Percentiles rank a stretch among this genome's conserved stretches.
Conservation (phyloP, 2,329 filamentous ascomycete genomes). For the Scedosporium aurantiacum region DNA sequence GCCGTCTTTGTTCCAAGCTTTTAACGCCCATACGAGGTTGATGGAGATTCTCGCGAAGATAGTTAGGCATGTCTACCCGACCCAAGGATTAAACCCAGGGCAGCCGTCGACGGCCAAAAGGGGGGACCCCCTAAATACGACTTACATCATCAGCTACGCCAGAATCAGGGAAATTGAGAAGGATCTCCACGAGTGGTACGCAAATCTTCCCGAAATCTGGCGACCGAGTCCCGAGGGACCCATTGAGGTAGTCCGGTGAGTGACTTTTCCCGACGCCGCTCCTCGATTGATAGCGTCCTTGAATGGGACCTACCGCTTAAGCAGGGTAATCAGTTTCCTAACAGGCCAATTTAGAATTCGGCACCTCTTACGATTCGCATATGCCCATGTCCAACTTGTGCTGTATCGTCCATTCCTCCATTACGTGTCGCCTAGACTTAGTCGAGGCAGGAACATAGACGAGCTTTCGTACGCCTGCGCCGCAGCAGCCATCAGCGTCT, state of each 20-base stretch:
- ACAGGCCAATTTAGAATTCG: constrained; percentile 38
- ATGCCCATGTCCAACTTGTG: constrained; percentile 73
- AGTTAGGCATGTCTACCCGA: constrained; percentile 51
- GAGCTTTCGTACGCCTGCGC: constrained; percentile 69
- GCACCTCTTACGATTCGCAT: constrained; percentile 67
- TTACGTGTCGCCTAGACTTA: constrained; percentile 59
- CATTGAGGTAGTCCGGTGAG: constrained; percentile 65
- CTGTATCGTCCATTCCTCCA: constrained; percentile 76
- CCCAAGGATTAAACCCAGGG: constrained; percentile 2
- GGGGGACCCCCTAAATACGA: constrained; percentile 21
- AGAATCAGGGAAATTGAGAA: constrained; percentile 54
- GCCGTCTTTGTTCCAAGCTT: constrained; percentile 50
- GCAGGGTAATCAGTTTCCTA: background rate
- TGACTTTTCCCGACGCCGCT: constrained; percentile 4
- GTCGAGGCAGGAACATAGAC: constrained; percentile 49
- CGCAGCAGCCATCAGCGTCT: constrained; percentile 49
- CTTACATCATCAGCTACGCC: constrained; percentile 52
- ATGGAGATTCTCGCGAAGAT: constrained; percentile 56
- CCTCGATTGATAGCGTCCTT: background rate
- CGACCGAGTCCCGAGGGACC: constrained; percentile 69
- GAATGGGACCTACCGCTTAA: too few relatives aligned
- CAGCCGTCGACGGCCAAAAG: constrained; percentile 14
- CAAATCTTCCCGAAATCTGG: constrained; percentile 61
- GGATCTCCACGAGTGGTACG: constrained; percentile 53
- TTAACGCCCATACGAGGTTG: constrained; percentile 53